Base-by-base conservation (phyloP, 1,284 basidiomycete genomes). In the Malassezia obtusa region DNA sequence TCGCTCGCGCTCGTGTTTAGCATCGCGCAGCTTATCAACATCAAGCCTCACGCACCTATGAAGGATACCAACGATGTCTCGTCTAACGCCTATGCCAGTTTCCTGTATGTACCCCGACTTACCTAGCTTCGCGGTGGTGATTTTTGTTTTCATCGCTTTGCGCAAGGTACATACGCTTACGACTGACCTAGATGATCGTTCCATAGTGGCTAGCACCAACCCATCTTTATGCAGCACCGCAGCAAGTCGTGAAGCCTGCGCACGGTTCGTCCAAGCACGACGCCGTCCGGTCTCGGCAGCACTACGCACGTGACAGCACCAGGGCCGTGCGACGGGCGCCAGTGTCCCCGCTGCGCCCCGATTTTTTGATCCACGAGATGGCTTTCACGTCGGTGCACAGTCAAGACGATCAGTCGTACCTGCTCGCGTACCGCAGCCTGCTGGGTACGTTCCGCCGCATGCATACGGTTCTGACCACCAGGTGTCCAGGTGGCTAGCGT, bases 401-500 rank as follows among this genome's bases (percentile, higher is more conserved):
- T 6, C 45, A 46, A 35, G 47, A 49, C 24, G 40, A 54, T 32
- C 46, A 54, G 38, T 21, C 52, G 36, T 56, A 56, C 37, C 39
- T 56, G 7, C 26, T 56, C 24, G 28, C 53, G 28, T 39, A 45
- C 41, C 49, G 53, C 25, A 15, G 30, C 19, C 32, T 56, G n/a
- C 48, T 50, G 25, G 53, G 53, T 56, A 32, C n/a, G 53, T 41
- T n/a, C 19, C 26, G 12, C 15, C n/a, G 21, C 12, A 24, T 21
- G 1, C 19, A 33, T 8, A 15, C n/a, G 22, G 28, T 54, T 3
- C 37, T 19, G 31, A 15, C 5, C 1, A 2, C 12, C 38, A 39
- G 67, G 67, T 12, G 39, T 58, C 2, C 67, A 71, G 43, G 50
- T 58, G 28, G 67, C 62, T 0, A 60, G 65, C 49, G 50, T 71